These are phyloP conservation scores for Jatropha podagrica DNA, from an alignment of 441 rosid genomes.

Conservation along the genomic window DNA sequence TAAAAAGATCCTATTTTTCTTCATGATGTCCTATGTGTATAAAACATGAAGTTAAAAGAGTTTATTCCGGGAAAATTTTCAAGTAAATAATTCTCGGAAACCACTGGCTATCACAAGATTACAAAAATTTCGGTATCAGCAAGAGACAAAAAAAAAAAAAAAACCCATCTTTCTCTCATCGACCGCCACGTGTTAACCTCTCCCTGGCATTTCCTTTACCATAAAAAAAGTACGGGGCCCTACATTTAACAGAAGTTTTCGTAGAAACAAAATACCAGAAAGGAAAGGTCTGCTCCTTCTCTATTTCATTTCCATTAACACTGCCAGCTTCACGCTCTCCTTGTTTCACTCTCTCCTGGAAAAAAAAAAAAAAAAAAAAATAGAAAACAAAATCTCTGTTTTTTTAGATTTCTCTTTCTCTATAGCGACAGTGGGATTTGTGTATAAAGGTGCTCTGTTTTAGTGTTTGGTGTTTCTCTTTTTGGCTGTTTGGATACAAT, in stretches of 20 bases:
- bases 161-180: constrained; percentile 5
- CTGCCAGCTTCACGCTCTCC: background rate
- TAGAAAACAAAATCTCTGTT: background rate
- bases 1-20: background rate
- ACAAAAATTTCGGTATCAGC: background rate
- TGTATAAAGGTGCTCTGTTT: background rate
- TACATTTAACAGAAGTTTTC: constrained; percentile 5
- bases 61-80: background rate
- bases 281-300: background rate
- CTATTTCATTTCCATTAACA: background rate
- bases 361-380: background rate
- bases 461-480: background rate
- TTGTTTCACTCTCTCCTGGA: background rate
- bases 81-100: background rate
- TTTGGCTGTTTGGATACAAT: constrained; percentile 30
- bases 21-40: rapidly evolving
- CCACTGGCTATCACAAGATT: background rate
- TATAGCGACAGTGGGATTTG: background rate
- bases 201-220: constrained; percentile 10
- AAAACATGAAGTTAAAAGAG: background rate
- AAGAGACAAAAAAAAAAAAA: background rate
- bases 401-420: background rate
- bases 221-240: background rate
- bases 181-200: constrained; percentile 13
- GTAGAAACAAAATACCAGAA: background rate